phyloP scores from a whole-genome alignment of 73 alveolate genomes.

The Blepharisma japonicum region DNA sequence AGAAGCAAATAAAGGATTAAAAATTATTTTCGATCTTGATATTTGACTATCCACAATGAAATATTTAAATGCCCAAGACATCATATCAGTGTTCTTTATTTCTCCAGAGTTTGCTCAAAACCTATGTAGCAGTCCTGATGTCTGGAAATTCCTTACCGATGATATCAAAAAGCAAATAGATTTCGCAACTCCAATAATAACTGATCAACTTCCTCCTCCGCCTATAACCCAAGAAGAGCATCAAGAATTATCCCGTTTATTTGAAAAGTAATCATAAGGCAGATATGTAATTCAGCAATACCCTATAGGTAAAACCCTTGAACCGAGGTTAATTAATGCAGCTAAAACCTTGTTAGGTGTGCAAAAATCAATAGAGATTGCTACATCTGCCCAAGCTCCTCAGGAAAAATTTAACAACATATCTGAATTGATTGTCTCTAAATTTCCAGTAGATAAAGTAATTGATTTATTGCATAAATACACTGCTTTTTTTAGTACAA shows the following conservation, averaged over 20 bases:
- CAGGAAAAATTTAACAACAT: background rate
- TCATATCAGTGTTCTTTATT: too few relatives aligned
- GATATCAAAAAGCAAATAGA: too few relatives aligned
- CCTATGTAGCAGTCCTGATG: too few relatives aligned
- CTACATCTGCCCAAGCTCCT: background rate
- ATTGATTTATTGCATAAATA: background rate
- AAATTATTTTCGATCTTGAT: too few relatives aligned
- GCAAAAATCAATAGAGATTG: conserved; percentile 22
- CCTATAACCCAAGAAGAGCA: background rate
- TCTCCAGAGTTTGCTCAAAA: too few relatives aligned
- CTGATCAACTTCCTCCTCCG: too few relatives aligned
- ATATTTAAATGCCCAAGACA: too few relatives aligned
- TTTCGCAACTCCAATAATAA: too few relatives aligned
- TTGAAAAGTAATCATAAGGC: background rate
- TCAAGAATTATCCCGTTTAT: background rate
- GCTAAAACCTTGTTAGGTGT: background rate
- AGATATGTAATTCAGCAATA: background rate
- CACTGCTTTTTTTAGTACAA: background rate
- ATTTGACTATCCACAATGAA: too few relatives aligned
- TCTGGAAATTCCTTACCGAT: too few relatives aligned
- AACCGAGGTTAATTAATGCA: background rate
- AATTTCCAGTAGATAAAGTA: background rate
- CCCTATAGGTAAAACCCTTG: conserved; percentile 4
- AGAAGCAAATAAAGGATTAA: too few relatives aligned
- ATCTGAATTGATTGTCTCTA: background rate